These are phyloP conservation scores for Huntiella abstrusa DNA, from an alignment of 2,329 filamentous ascomycete genomes.

Conservation along the genomic window DNA sequence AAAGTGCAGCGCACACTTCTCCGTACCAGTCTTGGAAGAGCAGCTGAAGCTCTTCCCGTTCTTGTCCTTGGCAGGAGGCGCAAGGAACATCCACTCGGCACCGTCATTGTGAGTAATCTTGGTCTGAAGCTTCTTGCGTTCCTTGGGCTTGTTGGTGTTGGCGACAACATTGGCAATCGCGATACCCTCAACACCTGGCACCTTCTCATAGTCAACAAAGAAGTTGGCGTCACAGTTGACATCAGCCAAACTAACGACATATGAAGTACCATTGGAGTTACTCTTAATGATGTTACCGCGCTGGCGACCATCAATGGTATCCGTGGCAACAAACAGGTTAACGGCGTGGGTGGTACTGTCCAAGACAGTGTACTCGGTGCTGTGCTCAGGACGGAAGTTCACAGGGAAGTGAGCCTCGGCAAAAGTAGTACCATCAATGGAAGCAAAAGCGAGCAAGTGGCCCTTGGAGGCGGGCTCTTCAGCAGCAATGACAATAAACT, in stretches of 20 bases:
- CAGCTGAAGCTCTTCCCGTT: conserved; percentile 58
- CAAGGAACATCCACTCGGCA: conserved; percentile 61
- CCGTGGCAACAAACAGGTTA: conserved; percentile 80
- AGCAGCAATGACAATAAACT: conserved; percentile 83
- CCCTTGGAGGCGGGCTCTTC: conserved; percentile 26
- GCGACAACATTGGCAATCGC: conserved; percentile 68
- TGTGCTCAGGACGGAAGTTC: conserved; percentile 58
- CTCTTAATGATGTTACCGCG: conserved; percentile 90
- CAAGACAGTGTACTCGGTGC: conserved; percentile 70
- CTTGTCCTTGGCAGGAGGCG: conserved; percentile 50
- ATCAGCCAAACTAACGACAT: conserved; percentile 60
- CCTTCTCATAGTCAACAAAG: conserved; percentile 92
- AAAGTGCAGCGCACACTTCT: conserved; percentile 70
- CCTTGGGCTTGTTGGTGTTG: conserved; percentile 48
- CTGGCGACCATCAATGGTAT: conserved; percentile 41
- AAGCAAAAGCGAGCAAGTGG: conserved; percentile 58
- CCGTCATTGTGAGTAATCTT: conserved; percentile 96
- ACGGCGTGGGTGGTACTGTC: conserved; percentile 90
- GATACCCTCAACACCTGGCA: conserved; percentile 80
- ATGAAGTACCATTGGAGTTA: conserved; percentile 94
- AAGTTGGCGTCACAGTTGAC: conserved; percentile 64
- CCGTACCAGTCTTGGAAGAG: conserved; percentile 34
- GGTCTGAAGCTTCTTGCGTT: conserved; percentile 65
- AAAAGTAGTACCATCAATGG: conserved; percentile 67
- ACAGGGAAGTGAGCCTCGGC: conserved; percentile 70